Evolutionary conservation across 208 protist species (phyloP), one percentile per base, ranked within the genome.

Genomic region (Acanthamoeba castellanii): DNA sequence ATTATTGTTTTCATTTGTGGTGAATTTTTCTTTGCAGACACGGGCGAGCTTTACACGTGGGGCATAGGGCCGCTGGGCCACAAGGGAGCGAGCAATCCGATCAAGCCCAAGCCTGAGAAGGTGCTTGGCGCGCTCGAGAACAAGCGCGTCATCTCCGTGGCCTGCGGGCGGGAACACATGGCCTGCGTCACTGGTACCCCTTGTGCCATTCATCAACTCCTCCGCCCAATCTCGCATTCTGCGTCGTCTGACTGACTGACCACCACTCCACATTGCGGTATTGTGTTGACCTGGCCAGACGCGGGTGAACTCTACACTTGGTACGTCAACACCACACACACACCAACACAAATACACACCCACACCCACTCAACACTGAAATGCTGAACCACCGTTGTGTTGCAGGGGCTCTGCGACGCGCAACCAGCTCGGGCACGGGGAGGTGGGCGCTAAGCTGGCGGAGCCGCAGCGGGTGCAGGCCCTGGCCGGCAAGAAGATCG

Each of bases 31-130:
- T 9, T 14, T 20, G 22, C 3, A 93, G 88, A 93, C 42, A 93
- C 52, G 11, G 88, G 88, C 18, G 88, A 93, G 64, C 47, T 93
- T 0, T 93, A 93, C 45, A 93, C 88, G n/a, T 93, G 88, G 88
- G 88, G 88, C 32, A 76, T 93, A 8, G 88, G 88, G 7, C 88
- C 88, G 30, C 64, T 93, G 25, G 88, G 88, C 14, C 88, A 93
- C 64, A 50, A 68, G 25, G 88, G 88, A 16, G 22, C 88, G 22
- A 55, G n/a, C 52, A 93, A 93, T 32, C 88, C 88, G 25, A 70
- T 93, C 42, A 68, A 93, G 42, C 88, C 88, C 22, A 22, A 93
- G 64, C 88, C 88, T 1, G 57, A 93, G 34, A 78, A 78, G 61
- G 88, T 93, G 34, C n/a, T 52, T 25, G 88, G 88, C 52, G 66